Conservation (phyloP, 768 basidiomycete species). For the Tricholomella constricta region DNA sequence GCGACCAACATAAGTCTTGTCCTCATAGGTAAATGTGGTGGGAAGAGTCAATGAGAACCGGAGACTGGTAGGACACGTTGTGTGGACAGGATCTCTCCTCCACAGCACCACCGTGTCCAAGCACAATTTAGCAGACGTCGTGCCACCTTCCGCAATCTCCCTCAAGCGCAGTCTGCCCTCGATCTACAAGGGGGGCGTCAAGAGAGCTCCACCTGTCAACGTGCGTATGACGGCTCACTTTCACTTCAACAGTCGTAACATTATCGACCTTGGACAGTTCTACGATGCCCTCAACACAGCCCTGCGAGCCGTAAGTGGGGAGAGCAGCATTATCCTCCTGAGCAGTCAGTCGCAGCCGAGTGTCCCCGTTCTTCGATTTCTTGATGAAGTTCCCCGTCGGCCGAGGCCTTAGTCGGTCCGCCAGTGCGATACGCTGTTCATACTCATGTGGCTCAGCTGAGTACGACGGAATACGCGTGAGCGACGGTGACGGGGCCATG, state of each 20-base stretch:
- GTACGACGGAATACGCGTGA: conserved; percentile 48
- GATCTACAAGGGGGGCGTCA: conserved; percentile 44
- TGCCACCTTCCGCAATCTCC: conserved; percentile 71
- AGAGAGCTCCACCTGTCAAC: not conserved
- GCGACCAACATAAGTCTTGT: conserved; percentile 54
- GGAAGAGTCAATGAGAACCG: conserved; percentile 62
- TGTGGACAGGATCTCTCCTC: conserved; percentile 46
- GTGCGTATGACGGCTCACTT: conserved; percentile 38
- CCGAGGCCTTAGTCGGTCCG: conserved; percentile 38
- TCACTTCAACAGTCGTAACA: conserved; percentile 62
- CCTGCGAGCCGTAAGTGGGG: conserved; percentile 60
- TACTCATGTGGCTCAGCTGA: conserved; percentile 52
- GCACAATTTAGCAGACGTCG: conserved; percentile 51
- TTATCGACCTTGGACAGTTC: conserved; percentile 57
- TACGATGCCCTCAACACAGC: conserved; percentile 55
- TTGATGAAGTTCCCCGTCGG: conserved; percentile 57
- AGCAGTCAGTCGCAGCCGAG: conserved; percentile 50
- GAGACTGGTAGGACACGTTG: conserved; percentile 53
- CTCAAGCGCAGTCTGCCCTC: conserved; percentile 60
- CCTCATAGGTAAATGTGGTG: conserved; percentile 54
- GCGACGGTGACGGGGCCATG: conserved; percentile 33
- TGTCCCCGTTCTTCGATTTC: conserved; percentile 54
- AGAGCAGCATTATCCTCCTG: conserved; percentile 52
- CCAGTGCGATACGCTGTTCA: conserved; percentile 56
- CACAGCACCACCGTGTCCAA: conserved; percentile 57